Base-by-base conservation (phyloP, 345 rosid genomes). In the Salix caprea region DNA sequence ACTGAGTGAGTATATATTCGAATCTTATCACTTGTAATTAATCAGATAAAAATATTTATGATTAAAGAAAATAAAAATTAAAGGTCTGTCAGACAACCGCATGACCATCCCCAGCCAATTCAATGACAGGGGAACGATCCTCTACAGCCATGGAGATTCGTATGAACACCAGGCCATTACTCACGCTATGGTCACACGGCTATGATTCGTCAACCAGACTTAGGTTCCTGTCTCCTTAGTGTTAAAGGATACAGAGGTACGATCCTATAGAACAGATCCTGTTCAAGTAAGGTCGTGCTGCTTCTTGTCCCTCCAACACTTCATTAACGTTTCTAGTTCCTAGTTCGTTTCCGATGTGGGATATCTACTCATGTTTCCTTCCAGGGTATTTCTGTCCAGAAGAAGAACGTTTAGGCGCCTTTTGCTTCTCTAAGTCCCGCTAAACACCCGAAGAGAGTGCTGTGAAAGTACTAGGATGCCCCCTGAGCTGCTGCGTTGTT, bases 261-360 rank as follows among this genome's bases (percentile, higher is more conserved):
- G 77, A 72, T 23, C 75, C 77, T 76, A 77, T 62, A 73, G 84
- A 81, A 68, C 79, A 81, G 80, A 81, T 73, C 80, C 70, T 62
- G 77, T 67, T 76, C 77, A 80, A 75, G 79, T 76, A 74, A 75
- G 72, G 73, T 70, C 76, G 76, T 70, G 23, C 0, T 1, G 0
- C 0, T 1, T 1, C 0, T 0, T 2, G n/a, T 0, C 0, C 2
- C 58, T 52, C 58, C 58, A 0, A 0, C 58, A 5, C 1, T 52
- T 1, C 1, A 18, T 52, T 52, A 52, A 5, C 0, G 0, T 0
- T 0, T 0, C 0, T 52, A 52, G 0, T 18, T 0, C 58, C 19
- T 52, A 1, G 58, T 52, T 52, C 21, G 58, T 52, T 18, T 1
- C 23, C 58, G 9, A 52, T 52, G 23, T 52, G 58, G 58, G 58